Evolutionary conservation across 2,329 filamentous ascomycete genomes (phyloP), one percentile per base, ranked within the genome.

Genomic region (Colletotrichum sp.): DNA sequence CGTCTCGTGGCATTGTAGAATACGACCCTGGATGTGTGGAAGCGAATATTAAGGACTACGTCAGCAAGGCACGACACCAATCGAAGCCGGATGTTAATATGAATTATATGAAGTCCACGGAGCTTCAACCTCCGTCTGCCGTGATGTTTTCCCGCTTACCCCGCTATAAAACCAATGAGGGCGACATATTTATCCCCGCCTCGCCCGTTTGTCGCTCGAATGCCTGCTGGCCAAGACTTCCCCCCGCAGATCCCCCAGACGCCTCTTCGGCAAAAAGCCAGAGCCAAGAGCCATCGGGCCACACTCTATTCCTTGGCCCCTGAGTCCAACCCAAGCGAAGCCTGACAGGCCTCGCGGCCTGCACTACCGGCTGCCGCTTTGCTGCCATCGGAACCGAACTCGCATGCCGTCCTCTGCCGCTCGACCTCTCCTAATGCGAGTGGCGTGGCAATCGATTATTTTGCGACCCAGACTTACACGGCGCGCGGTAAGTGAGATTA

Each of bases 241-340:
- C 64, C 70, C 57, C 73, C 59, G 70, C 70, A 60, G 59, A 65
- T 69, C 28, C 69, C 64, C 70, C 70, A 52, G 64, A 76, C 34
- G 59, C 57, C 63, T 63, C 26, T 69, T 73, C 70, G 64, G 73
- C 73, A 76, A 69, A 76, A 59, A 18, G 24, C 12, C 44, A 30
- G 12, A 21, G 70, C 64, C 70, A 76, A 69, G 57, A 39, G n/a
- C 2, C 16, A 16, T 65, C 44, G 18, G 24, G n/a, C 63, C 64
- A 69, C 28, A 30, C 44, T 13, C 26, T 13, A 18, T 8, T 15
- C 2, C 18, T 57, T 26, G 10, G 18, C 44, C 57, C 39, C 49
- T 69, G 44, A 15, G 28, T 16, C n/a, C 44, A 21, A 21, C 44
- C 3, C 28, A 39, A 34, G 7, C 10, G 44, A 49, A 28, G 16